Conservation (phyloP, 1,139 yeast genomes). For the Wickerhamomyces sp. region DNA sequence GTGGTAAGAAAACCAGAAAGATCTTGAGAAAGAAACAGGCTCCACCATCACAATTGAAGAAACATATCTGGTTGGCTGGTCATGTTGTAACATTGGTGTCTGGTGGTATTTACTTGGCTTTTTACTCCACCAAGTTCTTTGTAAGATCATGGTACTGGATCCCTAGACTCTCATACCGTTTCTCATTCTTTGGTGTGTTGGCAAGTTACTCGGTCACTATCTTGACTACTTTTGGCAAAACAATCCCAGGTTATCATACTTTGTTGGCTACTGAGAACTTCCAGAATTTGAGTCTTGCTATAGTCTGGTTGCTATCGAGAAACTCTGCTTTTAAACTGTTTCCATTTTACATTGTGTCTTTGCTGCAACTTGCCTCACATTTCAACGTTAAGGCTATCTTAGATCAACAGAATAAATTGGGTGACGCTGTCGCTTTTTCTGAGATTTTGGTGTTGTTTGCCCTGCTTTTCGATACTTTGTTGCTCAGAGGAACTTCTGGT, state of each 20-base stretch:
- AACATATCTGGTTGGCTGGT: conserved; percentile 57
- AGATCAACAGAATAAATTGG: conserved; percentile 35
- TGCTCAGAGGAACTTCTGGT: conserved; percentile 65
- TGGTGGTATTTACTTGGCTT: conserved; percentile 43
- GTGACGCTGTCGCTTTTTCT: conserved; percentile 52
- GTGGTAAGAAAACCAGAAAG: conserved; percentile 18
- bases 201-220: conserved; percentile 50
- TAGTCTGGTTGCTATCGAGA: conserved; percentile 59
- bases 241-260: conserved; percentile 50
- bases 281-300: conserved; percentile 52
- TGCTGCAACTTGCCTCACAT: conserved; percentile 46
- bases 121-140: conserved; percentile 41
- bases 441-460: conserved; percentile 52
- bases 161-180: conserved; percentile 44
- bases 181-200: conserved; percentile 52
- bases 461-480: conserved; percentile 51
- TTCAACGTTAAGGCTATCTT: conserved; percentile 39
- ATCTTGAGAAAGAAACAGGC: conserved; percentile 33
- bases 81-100: conserved; percentile 45
- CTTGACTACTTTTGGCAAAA: conserved; percentile 51
- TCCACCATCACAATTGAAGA: conserved; percentile 38
- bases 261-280: conserved; percentile 65
- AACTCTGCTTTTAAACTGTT: conserved; percentile 59
- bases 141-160: conserved; percentile 38
- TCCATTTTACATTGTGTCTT: conserved; percentile 53